Evolutionary conservation across 1,284 basidiomycete genomes (phyloP), one percentile per base, ranked within the genome.

Genomic region (Xerocomus amazonicus): DNA sequence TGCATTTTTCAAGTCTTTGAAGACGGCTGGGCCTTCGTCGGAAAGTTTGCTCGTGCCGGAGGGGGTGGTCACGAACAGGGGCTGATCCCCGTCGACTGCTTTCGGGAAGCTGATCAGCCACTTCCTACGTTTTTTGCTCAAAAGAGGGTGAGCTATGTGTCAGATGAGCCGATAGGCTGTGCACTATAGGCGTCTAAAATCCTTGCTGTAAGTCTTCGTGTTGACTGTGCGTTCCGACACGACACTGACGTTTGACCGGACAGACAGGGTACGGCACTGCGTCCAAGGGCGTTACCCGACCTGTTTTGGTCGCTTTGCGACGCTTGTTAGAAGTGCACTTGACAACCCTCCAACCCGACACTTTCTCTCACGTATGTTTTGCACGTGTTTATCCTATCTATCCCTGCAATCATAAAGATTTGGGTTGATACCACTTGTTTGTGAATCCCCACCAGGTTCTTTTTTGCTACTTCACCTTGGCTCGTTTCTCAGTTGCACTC

Each of bases 1-100:
- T 74, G 68, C 54, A 65, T 87, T 34, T 9, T 83, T 16, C 69
- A 70, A 42, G 59, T 75, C 12, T 88, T 79, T 61, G 80, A 84
- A 54, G 85, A 87, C 59, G 85, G 84, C 0, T 88, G 85, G 86
- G 73, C 73, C 1, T 59, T 75, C 48, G 74, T 81, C 14, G 77
- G 80, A 61, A 77, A 73, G 56, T 54, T 73, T 37, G 55, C 59
- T 43, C 50, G 8, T 7, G 6, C 31, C 2, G 29, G 19, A 7
- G n/a, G n/a, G 7, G 48, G 32, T 10, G 33, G 29, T 45, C 47
- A 33, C 26, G 51, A 56, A 14, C 47, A 56, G 35, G 76, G 76
- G 2, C 57, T 78, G 36, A 82, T 86, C 39, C 84, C 84, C 3
- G 69, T 84, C 27, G 81, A 84, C 57, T 86, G 83, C 59, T 67